Evolutionary conservation across 176 grass and related monocot species (phyloP).

Genomic region (Miscanthus lutarioriparius): DNA sequence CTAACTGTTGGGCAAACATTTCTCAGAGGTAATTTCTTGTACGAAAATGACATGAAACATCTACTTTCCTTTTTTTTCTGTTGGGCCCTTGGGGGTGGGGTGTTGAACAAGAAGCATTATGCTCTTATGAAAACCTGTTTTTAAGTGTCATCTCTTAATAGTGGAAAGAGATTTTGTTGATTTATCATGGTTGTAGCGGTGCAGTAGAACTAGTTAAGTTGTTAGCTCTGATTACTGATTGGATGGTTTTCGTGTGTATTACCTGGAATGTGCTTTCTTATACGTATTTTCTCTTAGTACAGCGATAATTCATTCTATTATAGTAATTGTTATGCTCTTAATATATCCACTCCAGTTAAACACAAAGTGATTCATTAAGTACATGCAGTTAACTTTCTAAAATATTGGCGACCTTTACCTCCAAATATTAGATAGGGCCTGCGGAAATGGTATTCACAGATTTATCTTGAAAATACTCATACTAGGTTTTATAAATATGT

Average conservation of each 20-base stretch:
- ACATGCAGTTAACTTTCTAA: neutral
- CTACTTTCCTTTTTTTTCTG: neutral
- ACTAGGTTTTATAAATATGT: neutral
- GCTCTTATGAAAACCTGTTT: neutral
- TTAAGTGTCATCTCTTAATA: conserved; percentile 19
- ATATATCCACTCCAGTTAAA: neutral
- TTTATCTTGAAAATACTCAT: neutral
- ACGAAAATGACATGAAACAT: neutral
- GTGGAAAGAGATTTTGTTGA: neutral
- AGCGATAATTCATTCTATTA: neutral
- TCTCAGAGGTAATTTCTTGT: conserved; percentile 67
- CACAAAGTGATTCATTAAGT: neutral
- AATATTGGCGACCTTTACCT: neutral
- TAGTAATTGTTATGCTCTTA: neutral
- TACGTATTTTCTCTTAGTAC: neutral
- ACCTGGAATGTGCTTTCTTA: neutral
- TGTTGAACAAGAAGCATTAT: conserved; percentile 11
- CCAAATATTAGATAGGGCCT: neutral
- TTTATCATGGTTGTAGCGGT: neutral
- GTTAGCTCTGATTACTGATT: neutral
- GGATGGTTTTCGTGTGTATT: neutral
- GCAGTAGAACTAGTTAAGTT: conserved; percentile 4
- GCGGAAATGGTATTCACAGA: neutral
- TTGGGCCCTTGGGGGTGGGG: neutral
- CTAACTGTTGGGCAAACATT: conserved; percentile 81